These are phyloP conservation scores for Cyclotella atomus DNA, from an alignment of 108 stramenopile species.

Conservation along the genomic window DNA sequence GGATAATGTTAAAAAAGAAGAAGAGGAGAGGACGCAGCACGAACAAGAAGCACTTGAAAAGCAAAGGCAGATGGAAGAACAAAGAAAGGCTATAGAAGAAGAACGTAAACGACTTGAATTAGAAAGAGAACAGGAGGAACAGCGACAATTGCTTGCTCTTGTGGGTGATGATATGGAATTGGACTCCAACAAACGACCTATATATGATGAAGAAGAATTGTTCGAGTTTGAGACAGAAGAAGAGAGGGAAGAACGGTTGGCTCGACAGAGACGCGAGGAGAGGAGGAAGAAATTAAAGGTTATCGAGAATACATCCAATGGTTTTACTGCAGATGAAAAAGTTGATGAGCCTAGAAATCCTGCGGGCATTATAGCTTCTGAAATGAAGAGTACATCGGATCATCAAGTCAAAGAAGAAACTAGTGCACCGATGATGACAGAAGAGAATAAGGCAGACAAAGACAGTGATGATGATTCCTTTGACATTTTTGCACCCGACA, in stretches of 20 bases:
- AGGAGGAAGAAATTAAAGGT: slow-evolving; percentile 31
- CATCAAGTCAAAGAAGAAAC: neutral
- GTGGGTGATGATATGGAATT: slow-evolving; percentile 22
- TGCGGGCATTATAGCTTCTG: slow-evolving; percentile 41
- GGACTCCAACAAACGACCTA: neutral
- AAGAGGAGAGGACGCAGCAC: too few relatives aligned
- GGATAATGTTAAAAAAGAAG: neutral
- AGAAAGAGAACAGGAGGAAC: slow-evolving; percentile 38
- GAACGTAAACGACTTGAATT: slow-evolving; percentile 27
- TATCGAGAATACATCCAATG: too few relatives aligned
- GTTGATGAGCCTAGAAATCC: slow-evolving; percentile 41
- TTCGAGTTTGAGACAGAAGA: slow-evolving; percentile 56
- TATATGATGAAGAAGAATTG: slow-evolving; percentile 2
- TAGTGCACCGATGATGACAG: neutral
- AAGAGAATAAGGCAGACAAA: neutral
- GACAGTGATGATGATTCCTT: slow-evolving; percentile 39
- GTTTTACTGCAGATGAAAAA: neutral
- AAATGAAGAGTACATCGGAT: slow-evolving; percentile 17
- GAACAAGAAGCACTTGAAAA: too few relatives aligned
- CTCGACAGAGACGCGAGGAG: slow-evolving; percentile 44
- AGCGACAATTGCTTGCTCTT: slow-evolving; percentile 43
- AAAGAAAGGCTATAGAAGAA: slow-evolving; percentile 29
- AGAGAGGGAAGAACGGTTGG: slow-evolving; percentile 53
- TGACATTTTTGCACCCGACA: slow-evolving; percentile 52
- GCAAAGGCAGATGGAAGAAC: slow-evolving; percentile 8